phyloP scores from a whole-genome alignment of 2,329 filamentous ascomycete species.

The Neoarthrinium moseri region DNA sequence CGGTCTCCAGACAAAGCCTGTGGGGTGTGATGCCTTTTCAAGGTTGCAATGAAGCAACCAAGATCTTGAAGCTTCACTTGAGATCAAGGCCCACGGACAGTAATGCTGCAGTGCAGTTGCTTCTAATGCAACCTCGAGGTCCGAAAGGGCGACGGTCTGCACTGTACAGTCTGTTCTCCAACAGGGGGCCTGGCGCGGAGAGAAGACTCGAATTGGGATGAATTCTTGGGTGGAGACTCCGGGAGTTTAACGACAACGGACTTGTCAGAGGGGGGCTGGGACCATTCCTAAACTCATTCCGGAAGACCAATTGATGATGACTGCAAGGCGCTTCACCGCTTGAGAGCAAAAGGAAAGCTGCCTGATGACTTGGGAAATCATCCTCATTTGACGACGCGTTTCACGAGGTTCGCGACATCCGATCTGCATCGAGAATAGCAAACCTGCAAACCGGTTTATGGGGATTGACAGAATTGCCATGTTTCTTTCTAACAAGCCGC shows the following conservation, averaged over 20 bases:
- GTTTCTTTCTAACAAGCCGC: conserved; percentile 9
- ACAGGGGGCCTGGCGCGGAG: conserved; percentile 1
- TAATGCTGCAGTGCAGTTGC: not conserved
- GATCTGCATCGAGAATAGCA: conserved; percentile 18
- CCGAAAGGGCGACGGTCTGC: not conserved
- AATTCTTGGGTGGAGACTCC: conserved; percentile 1
- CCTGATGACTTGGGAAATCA: not conserved
- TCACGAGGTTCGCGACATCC: conserved; percentile 7
- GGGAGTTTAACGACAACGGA: not conserved
- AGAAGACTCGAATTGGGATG: not conserved
- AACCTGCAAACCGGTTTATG: conserved; percentile 17
- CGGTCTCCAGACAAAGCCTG: too few species aligned
- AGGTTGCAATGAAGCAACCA: not conserved
- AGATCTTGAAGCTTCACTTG: not conserved
- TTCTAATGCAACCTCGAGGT: not conserved
- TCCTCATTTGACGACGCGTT: conserved; percentile 7
- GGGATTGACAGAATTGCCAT: conserved; percentile 17
- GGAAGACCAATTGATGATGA: too few species aligned
- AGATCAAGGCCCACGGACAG: too few species aligned
- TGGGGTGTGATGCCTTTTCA: not conserved
- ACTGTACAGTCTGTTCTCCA: not conserved
- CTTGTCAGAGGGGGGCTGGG: not conserved
- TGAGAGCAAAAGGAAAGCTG: not conserved
- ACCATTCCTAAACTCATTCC: not conserved
- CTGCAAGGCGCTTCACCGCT: too few species aligned